Evolutionary conservation across 179 eudicot genomes (phyloP), one percentile per base, ranked within the genome.

Genomic region (Gypsophila paniculata): DNA sequence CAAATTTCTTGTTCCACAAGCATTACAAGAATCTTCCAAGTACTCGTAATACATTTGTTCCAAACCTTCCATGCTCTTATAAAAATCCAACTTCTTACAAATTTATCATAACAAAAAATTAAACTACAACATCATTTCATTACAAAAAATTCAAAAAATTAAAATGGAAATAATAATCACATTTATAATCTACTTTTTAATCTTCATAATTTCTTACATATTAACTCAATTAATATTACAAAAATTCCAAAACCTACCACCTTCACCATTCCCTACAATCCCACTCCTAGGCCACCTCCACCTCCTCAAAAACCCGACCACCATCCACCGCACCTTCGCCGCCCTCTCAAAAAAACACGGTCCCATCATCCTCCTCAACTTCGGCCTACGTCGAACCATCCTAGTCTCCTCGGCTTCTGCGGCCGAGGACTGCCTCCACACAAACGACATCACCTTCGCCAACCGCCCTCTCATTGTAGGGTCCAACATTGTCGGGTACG

Each of bases 251-350:
- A 81, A 78, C 22, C 77, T 75, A 34, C 84, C 84, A 23, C 82
- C 82, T 14, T 23, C 77, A 25, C 84, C 84, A 4, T 81, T 81
- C 51, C 81, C 84, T 8, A 63, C 76, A 13, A 14, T 78, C 18
- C 84, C 82, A 17, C 48, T 81, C 23, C 13, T 78, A 21, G 84
- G 84, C 70, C 84, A 78, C 42, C 72, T 78, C 72, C 46, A 68
- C 72, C 75, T 81, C 51, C 17, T 78, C 46, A 57, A 52, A 6
- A 72, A 68, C 72, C 77, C 79, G 14, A 12, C 15, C 52, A 49
- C 63, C 9, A 65, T 68, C 62, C 82, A 75, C 70, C 82, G 77
- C 26, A 29, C 69, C 53, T 14, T 81, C 9, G 25, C 71, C 8
- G 22, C 57, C 8, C 68, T 78, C 60, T 63, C 82, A 0, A 22